Conservation (phyloP, 192 early-diverging fungal species). For the Pilobolus umbonatus region DNA sequence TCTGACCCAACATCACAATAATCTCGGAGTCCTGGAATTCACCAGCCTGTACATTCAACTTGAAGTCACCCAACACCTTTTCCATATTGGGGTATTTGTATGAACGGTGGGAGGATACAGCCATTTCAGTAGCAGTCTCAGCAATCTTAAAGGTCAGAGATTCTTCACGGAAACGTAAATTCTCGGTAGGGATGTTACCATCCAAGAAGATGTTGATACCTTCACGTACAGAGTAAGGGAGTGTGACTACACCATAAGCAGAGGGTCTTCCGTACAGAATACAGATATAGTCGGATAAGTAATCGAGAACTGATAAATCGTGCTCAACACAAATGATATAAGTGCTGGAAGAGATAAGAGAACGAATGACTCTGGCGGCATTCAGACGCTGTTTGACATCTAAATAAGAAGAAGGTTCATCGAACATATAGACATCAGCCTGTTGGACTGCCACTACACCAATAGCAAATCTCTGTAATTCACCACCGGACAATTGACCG, state of each 20-base stretch:
- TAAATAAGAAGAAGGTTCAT: constrained; percentile 96
- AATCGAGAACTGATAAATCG: constrained; percentile 97
- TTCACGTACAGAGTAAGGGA: constrained; percentile 95
- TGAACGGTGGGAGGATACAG: constrained; percentile 60
- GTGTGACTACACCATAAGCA: constrained; percentile 95
- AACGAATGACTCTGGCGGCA: constrained; percentile 88
- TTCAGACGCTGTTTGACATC: constrained; percentile 99
- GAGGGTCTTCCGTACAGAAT: constrained; percentile 97
- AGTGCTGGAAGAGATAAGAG: constrained; percentile 58
- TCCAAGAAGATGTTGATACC: constrained; percentile 99
- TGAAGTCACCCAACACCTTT: constrained; percentile 83
- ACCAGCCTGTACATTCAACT: constrained; percentile 69
- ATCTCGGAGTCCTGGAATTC: constrained; percentile 96
- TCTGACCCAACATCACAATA: constrained; percentile 96
- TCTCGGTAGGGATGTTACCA: constrained; percentile 95
- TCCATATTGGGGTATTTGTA: constrained; percentile 87
- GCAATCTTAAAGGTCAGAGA: constrained; percentile 87
- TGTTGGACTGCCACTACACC: constrained; percentile 74
- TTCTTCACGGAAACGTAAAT: constrained; percentile 98
- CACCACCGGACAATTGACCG: constrained; percentile 86
- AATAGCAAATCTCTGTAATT: constrained; percentile 98
- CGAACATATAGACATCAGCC: constrained; percentile 97
- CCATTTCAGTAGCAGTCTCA: constrained; percentile 81
- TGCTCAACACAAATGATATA: constrained; percentile 98
- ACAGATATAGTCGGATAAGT: constrained; percentile 97